Percentiles rank a stretch among this genome's conserved stretches.
Conservation (phyloP, 805 yeast genomes). For the Wickerhamomyces mucosus region DNA sequence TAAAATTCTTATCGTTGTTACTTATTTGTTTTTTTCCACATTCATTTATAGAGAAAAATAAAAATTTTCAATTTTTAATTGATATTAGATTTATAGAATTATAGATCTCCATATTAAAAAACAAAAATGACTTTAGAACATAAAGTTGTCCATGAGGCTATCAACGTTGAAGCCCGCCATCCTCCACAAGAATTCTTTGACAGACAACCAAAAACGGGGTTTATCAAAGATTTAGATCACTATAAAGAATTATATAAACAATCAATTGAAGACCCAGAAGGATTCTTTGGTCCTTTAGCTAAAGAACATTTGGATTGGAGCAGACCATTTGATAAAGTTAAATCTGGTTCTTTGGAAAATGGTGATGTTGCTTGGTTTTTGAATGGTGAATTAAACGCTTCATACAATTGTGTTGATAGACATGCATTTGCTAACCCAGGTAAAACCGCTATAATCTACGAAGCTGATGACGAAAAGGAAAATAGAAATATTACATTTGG, state of each 20-base stretch:
- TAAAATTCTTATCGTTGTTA: no score
- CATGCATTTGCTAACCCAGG: conserved; percentile 85
- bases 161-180: conserved; percentile 21
- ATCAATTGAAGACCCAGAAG: conserved; percentile 72
- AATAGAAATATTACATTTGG: conserved; percentile 73
- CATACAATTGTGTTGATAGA: conserved; percentile 90
- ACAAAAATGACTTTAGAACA: conserved; percentile 13
- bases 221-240: conserved; percentile 37
- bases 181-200: conserved; percentile 30
- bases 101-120: not conserved
- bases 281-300: conserved; percentile 74
- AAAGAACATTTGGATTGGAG: conserved; percentile 71
- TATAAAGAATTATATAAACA: conserved; percentile 61
- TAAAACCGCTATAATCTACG: conserved; percentile 79
- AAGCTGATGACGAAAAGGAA: conserved; percentile 83
- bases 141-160: conserved; percentile 32
- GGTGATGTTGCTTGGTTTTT: conserved; percentile 92
- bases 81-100: no score
- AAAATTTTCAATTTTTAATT: no score
- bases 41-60: no score
- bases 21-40: no score
- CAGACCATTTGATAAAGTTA: conserved; percentile 55
- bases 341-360: conserved; percentile 49
- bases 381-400: conserved; percentile 88
- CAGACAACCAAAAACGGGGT: conserved; percentile 28